Base-by-base conservation (phyloP, 163 green algal genomes). In the Scenedesmus sp. region DNA sequence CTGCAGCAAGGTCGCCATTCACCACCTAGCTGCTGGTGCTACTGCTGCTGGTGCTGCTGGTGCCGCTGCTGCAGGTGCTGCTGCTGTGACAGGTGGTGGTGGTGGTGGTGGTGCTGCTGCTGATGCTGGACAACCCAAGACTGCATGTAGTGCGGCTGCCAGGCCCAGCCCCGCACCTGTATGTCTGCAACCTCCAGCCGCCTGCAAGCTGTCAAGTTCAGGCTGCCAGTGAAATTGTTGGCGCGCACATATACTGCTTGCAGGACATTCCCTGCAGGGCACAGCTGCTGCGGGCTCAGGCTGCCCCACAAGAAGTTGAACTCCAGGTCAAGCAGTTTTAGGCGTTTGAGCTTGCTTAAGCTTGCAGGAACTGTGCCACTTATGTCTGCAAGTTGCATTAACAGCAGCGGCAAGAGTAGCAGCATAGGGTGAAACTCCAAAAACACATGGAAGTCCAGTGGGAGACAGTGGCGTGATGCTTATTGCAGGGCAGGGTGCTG, bases 271-370 rank as follows among this genome's bases (percentile, higher is more conserved):
- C 20, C 30, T 44, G 46, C 49, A 51, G 68, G 22, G 42, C 85
- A 90, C 30, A 90, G 30, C 15, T 73, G 70, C 42, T 46, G 22
- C 43, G 2, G 6, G 6, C 12, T 30, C 18, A 93, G 33, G 30
- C 5, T 40, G 61, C 85, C 83, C 0, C 6, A 24, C 42, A 91
- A 42, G 30, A 82, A 59, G 65, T 91, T 91, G 90, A 91, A 89
- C n/a, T 81, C 65, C 33, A 93, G 40, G 88, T 94, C 90, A 33
- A 95, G 84, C 49, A 89, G 81, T 42, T 85, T 33, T 40, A 95
- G 85, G 1, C 24, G 40, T 33, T 72, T 33, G 12, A 40, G 18
- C 24, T 33, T 24, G 15, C 86, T 73, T 22, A 44, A 51, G 13
- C 7, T 16, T 7, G 79, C 26, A 12, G 83, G 88, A 3, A 94